Evolutionary conservation across 495 filamentous ascomycete species (phyloP).

Genomic region (Aspergillus olivimuriae): DNA sequence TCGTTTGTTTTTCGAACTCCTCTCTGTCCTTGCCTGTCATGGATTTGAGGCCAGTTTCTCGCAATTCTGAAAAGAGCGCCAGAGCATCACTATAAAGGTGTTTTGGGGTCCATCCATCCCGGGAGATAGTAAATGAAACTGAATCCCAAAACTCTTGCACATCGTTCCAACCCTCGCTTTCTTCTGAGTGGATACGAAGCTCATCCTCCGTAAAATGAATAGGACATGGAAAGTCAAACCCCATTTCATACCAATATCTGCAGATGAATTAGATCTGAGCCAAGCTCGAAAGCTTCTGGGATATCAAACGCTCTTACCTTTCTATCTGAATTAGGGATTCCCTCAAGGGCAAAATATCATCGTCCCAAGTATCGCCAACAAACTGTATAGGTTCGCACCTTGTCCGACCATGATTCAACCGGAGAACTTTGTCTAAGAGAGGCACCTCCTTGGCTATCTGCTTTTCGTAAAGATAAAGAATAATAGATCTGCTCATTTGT

Average conservation of each 20-base stretch:
- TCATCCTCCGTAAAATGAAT: conserved; percentile 21
- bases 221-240: conserved; percentile 18
- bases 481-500: conserved; percentile 16
- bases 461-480: conserved; percentile 20
- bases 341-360: conserved; percentile 22
- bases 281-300: neutral
- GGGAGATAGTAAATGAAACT: conserved; percentile 12
- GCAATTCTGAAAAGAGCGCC: conserved; percentile 12
- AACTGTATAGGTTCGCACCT: conserved; percentile 17
- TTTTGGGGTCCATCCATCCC: conserved; percentile 19
- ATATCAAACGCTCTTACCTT: conserved; percentile 9
- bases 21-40: conserved; percentile 16
- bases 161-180: conserved; percentile 22
- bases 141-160: conserved; percentile 21
- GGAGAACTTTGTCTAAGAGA: conserved; percentile 11
- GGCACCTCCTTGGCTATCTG: conserved; percentile 15
- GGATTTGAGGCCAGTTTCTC: conserved; percentile 12
- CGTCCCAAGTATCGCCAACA: conserved; percentile 22
- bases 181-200: conserved; percentile 14
- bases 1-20: conserved; percentile 10
- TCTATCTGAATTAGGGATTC: conserved; percentile 20
- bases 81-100: conserved; percentile 13
- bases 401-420: conserved; percentile 6
- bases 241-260: conserved; percentile 21
- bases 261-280: neutral